A percentile compares a stretch with the other conserved stretches of the same genome.
Evolutionary conservation across 1,139 yeast species (phyloP).

Genomic region (Candida glucosophila): DNA sequence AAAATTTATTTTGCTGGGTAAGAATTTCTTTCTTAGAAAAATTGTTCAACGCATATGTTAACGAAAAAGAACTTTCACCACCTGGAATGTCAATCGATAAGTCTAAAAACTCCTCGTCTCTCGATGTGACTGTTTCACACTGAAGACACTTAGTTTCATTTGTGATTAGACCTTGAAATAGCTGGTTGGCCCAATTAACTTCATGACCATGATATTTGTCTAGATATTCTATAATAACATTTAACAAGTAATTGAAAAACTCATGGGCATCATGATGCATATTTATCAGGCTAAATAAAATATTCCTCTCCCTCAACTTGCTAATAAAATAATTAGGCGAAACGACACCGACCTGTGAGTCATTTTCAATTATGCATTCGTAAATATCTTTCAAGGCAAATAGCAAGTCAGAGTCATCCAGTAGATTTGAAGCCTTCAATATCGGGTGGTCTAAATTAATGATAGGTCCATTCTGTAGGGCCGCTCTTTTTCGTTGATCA

Average conservation of each 20-base stretch:
- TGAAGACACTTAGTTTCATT: constrained; percentile 85
- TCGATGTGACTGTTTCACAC: constrained; percentile 78
- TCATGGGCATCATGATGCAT: constrained; percentile 99
- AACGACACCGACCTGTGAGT: constrained; percentile 68
- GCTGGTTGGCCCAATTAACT: constrained; percentile 52
- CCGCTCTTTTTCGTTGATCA: constrained; percentile 75
- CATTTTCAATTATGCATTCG: constrained; percentile 72
- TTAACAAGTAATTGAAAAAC: constrained; percentile 77
- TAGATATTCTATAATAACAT: constrained; percentile 69
- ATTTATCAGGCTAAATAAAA: constrained; percentile 68
- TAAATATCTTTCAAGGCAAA: constrained; percentile 78
- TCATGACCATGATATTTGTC: constrained; percentile 28
- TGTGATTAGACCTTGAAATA: constrained; percentile 80
- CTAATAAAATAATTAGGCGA: constrained; percentile 72
- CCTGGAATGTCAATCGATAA: constrained; percentile 79
- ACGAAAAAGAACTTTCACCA: constrained; percentile 50
- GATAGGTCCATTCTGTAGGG: constrained; percentile 77
- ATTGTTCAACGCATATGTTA: constrained; percentile 67
- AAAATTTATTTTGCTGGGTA: constrained; percentile 82
- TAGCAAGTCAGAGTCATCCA: constrained; percentile 48
- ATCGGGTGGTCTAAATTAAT: constrained; percentile 67
- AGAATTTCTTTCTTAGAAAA: constrained; percentile 83
- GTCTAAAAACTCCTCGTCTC: constrained; percentile 83
- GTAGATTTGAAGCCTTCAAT: constrained; percentile 29
- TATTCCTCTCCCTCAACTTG: constrained; percentile 72